Evolutionary conservation across 768 basidiomycete species (phyloP).

Genomic region (Obba rivulosa): DNA sequence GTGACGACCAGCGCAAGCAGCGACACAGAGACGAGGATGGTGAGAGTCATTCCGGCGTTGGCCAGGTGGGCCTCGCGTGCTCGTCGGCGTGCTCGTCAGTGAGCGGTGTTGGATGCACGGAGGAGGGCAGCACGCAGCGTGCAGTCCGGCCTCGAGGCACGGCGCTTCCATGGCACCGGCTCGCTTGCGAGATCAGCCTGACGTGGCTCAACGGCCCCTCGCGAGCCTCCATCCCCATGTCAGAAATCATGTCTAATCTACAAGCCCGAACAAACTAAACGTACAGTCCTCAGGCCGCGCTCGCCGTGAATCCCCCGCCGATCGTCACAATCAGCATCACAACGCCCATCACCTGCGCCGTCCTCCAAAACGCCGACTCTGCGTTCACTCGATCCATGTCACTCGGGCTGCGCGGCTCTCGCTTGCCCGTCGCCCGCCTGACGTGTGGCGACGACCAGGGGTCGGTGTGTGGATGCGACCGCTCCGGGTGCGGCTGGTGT

Average conservation of each 20-base stretch:
- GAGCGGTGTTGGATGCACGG: too few relatives aligned
- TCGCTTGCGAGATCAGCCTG: too few relatives aligned
- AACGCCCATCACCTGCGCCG: conserved; percentile 22
- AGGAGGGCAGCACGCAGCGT: too few relatives aligned
- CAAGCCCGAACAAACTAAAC: too few relatives aligned
- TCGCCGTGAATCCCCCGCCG: conserved; percentile 22
- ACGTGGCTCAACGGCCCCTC: too few relatives aligned
- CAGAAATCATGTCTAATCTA: too few relatives aligned
- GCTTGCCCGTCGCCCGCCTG: conserved; percentile 20
- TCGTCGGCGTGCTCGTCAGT: too few relatives aligned
- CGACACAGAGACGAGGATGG: conserved; percentile 33
- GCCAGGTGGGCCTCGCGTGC: too few relatives aligned
- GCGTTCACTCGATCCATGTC: conserved; percentile 14
- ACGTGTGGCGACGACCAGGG: conserved; percentile 24
- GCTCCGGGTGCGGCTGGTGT: conserved; percentile 7
- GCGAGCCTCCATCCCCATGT: too few relatives aligned
- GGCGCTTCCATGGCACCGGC: too few relatives aligned
- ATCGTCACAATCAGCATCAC: conserved; percentile 22
- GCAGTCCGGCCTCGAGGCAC: too few relatives aligned
- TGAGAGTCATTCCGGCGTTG: conserved; percentile 27
- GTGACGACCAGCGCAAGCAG: conserved; percentile 41
- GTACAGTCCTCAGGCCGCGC: conserved; percentile 7
- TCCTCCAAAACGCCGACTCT: conserved; percentile 18
- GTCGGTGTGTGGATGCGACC: conserved; percentile 9
- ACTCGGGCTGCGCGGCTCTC: conserved; percentile 2